Percentiles rank a stretch among this genome's conserved stretches.
Conservation (phyloP, 495 filamentous ascomycete genomes). For the Baudoinia panamericana region DNA sequence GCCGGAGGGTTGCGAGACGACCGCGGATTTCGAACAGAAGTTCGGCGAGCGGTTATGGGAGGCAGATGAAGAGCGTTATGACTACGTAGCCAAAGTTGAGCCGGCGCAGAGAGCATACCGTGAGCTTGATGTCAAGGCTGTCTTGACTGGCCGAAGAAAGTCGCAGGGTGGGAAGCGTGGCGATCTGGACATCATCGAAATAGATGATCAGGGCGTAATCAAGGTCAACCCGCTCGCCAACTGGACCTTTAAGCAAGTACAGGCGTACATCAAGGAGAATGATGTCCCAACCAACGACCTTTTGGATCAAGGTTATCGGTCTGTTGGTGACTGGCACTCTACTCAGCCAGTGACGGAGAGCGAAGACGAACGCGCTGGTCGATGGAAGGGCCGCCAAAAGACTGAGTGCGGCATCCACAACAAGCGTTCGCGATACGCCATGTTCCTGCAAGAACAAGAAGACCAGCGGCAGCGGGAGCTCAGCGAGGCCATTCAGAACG, state of each 20-base stretch:
- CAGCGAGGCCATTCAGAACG: slow-evolving; percentile 23
- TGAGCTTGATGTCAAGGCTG: slow-evolving; percentile 77
- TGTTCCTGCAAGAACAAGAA: slow-evolving; percentile 65
- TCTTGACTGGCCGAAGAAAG: slow-evolving; percentile 83
- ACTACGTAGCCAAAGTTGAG: slow-evolving; percentile 96
- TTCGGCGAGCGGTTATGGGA: slow-evolving; percentile 83
- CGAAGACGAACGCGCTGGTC: slow-evolving; percentile 92
- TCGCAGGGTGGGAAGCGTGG: slow-evolving; percentile 92
- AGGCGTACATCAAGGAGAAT: slow-evolving; percentile 70
- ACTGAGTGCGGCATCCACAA: slow-evolving; percentile 98
- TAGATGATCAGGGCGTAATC: slow-evolving; percentile 88
- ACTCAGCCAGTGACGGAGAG: slow-evolving; percentile 76
- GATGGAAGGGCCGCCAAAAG: slow-evolving; percentile 92
- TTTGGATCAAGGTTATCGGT: slow-evolving; percentile 88
- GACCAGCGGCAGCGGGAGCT: slow-evolving; percentile 53
- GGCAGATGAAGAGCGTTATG: slow-evolving; percentile 73
- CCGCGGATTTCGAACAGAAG: slow-evolving; percentile 61
- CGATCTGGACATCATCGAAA: slow-evolving; percentile 74
- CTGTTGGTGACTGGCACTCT: slow-evolving; percentile 93
- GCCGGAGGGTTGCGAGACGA: slow-evolving; percentile 55
- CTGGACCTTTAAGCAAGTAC: slow-evolving; percentile 85
- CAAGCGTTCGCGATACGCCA: slow-evolving; percentile 79
- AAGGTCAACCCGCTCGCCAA: slow-evolving; percentile 98
- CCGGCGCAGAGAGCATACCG: slow-evolving; percentile 84
- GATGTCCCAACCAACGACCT: slow-evolving; percentile 88